Percentiles rank a stretch among this genome's conserved stretches.
Evolutionary conservation across 192 early-diverging fungal species (phyloP).

Genomic region (Dispira simplex): DNA sequence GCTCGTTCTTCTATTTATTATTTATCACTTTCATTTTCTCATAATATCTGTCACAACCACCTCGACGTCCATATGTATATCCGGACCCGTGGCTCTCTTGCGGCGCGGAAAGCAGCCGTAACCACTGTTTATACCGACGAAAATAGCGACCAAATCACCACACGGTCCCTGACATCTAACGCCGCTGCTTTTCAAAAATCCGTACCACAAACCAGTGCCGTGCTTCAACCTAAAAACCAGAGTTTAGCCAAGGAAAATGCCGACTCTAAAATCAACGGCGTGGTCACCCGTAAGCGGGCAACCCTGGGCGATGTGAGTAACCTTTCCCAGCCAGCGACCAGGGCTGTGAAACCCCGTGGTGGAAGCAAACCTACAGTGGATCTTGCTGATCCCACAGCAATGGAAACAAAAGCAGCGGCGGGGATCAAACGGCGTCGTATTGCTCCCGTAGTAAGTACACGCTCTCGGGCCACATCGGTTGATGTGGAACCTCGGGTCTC

Average conservation of each 20-base stretch:
- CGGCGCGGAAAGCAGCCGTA: not conserved
- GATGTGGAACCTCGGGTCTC: too few species aligned
- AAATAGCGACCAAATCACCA: not conserved
- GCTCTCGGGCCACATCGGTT: too few species aligned
- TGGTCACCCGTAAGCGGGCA: conserved; percentile 12
- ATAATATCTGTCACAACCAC: not conserved
- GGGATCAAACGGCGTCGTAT: too few species aligned
- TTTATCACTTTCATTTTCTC: not conserved
- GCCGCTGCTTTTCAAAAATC: too few species aligned
- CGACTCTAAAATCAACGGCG: not conserved
- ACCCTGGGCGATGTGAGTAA: conserved; percentile 16
- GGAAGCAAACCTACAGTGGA: too few species aligned
- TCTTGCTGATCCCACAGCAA: too few species aligned
- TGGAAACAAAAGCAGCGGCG: too few species aligned
- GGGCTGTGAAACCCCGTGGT: too few species aligned
- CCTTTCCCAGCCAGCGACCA: not conserved
- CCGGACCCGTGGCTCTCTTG: not conserved
- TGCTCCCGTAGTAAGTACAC: too few species aligned
- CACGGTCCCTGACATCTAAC: too few species aligned
- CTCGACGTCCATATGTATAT: not conserved
- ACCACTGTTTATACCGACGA: conserved; percentile 5
- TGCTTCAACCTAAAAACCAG: not conserved
- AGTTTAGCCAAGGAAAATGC: not conserved
- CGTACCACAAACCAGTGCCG: not conserved
- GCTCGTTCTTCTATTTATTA: too few species aligned